These are phyloP conservation scores for Fonsecaea pedrosoi DNA, from an alignment of 2,329 filamentous ascomycete species.

Conservation along the genomic window DNA sequence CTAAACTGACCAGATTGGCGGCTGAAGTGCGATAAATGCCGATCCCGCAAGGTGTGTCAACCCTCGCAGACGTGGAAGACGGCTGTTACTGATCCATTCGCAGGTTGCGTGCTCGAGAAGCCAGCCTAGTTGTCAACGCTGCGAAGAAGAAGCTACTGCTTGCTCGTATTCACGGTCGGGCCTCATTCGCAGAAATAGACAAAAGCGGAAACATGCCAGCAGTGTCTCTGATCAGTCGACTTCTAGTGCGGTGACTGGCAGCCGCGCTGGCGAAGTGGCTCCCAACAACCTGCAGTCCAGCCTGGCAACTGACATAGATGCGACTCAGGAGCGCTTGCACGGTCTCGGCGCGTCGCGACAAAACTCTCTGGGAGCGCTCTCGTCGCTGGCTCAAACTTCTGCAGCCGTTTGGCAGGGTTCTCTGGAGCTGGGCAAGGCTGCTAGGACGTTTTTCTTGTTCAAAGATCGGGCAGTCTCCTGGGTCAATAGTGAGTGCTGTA, in stretches of 20 bases:
- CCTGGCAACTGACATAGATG: neutral
- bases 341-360: neutral
- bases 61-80: neutral
- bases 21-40: neutral
- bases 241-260: neutral
- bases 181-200: neutral
- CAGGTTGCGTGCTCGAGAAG: neutral
- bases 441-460: neutral
- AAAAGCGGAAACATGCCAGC: neutral
- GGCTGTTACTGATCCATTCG: neutral
- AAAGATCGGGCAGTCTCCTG: neutral
- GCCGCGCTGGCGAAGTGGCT: neutral
- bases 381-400: neutral
- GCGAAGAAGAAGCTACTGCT: neutral
- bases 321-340: neutral
- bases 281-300: neutral
- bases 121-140: neutral
- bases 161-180: slow-evolving; percentile 1
- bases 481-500: neutral
- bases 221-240: neutral
- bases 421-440: neutral
- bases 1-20: neutral
- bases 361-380: neutral
- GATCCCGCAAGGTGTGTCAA: slow-evolving; percentile 2
- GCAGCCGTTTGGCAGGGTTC: neutral